phyloP scores from a whole-genome alignment of 805 yeast genomes.

The Myxozyma monticola region DNA sequence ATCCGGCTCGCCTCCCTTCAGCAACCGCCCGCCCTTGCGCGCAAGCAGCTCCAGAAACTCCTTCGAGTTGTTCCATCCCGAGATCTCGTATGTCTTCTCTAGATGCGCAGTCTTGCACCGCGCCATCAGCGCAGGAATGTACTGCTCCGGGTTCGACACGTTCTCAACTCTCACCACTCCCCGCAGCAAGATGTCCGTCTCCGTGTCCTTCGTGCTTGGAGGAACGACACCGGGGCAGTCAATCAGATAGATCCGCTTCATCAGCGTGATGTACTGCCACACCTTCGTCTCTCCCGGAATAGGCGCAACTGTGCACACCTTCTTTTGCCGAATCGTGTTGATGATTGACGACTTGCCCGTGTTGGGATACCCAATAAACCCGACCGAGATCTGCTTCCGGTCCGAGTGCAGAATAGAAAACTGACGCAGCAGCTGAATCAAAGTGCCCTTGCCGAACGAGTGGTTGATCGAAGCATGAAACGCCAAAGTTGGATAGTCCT shows the following conservation, averaged over 20 bases:
- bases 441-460: conserved; percentile 96
- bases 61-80: conserved; percentile 75
- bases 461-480: conserved; percentile 97
- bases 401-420: conserved; percentile 87
- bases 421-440: conserved; percentile 90
- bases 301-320: conserved; percentile 96
- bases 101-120: conserved; percentile 87
- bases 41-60: conserved; percentile 91
- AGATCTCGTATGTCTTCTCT: conserved; percentile 91
- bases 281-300: conserved; percentile 99
- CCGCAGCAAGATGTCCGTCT: conserved; percentile 87
- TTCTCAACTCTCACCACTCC: conserved; percentile 99
- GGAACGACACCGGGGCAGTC: conserved; percentile 99
- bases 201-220: conserved; percentile 84
- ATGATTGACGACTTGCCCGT: conserved; percentile 97
- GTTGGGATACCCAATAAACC: conserved; percentile 96
- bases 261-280: conserved; percentile 96
- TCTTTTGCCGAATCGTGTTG: conserved; percentile 89
- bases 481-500: conserved; percentile 90
- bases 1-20: conserved; percentile 98
- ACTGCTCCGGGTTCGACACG: conserved; percentile 92
- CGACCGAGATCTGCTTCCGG: conserved; percentile 94
- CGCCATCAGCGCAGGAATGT: conserved; percentile 78
- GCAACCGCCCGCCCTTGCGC: conserved; percentile 84
- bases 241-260: conserved; percentile 92